A percentile compares a stretch with the other conserved stretches of the same genome.
phyloP scores from a whole-genome alignment of 2,329 filamentous ascomycete genomes.

The Colletotrichum simmondsii region DNA sequence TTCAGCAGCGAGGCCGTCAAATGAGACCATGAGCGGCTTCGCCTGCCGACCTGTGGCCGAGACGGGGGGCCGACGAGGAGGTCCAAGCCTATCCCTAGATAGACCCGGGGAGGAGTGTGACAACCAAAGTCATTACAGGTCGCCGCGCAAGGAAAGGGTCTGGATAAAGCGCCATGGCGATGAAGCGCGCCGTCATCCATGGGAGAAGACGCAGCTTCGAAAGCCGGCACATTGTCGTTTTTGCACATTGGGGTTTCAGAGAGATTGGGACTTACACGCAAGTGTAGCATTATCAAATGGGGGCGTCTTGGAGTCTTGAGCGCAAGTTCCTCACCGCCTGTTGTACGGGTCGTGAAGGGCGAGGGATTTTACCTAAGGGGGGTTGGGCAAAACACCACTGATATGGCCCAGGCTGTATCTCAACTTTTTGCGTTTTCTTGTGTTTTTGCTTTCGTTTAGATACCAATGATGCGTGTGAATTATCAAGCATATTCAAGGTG shows the following conservation, averaged over 20 bases:
- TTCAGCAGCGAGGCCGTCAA: not conserved
- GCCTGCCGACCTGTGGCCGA: too few species aligned
- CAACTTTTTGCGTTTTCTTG: not conserved
- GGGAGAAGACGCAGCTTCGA: slow-evolving; percentile 19
- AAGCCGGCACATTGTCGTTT: not conserved
- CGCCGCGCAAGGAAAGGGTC: not conserved
- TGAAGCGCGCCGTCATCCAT: slow-evolving; percentile 13
- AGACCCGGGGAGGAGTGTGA: not conserved
- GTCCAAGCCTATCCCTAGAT: too few species aligned
- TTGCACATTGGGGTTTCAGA: not conserved
- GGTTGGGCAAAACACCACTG: not conserved
- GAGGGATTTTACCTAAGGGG: not conserved
- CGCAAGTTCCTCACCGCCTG: not conserved
- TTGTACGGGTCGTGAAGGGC: not conserved
- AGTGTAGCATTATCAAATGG: not conserved
- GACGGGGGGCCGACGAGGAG: not conserved
- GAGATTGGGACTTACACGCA: not conserved
- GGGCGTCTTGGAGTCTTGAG: not conserved
- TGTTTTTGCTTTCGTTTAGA: not conserved
- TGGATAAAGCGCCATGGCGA: slow-evolving; percentile 22
- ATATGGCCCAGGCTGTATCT: not conserved
- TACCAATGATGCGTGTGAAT: not conserved
- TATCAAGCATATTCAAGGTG: not conserved
- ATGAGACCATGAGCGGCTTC: not conserved
- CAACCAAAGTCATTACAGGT: not conserved